Evolutionary conservation across 2,329 filamentous ascomycete species (phyloP), one percentile per base, ranked within the genome.

Genomic region (Microdochium trichocladiopsis): DNA sequence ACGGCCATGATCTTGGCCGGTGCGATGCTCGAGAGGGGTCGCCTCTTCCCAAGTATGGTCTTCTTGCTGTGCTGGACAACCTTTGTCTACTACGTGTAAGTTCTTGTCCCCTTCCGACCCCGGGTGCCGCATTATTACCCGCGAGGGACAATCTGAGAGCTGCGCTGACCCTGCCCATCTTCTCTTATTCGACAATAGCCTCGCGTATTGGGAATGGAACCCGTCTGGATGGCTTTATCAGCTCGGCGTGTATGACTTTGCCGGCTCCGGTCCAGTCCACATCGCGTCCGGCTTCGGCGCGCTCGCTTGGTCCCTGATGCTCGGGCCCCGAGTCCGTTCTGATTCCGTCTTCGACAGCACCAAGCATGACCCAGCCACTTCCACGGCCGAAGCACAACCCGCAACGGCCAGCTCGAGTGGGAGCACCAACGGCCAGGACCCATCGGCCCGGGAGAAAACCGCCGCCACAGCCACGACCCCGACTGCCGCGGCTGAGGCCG

Each of bases 121-220:
- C n/a, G n/a, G n/a, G n/a, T n/a, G n/a, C n/a, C n/a, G n/a, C n/a
- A n/a, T n/a, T n/a, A n/a, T n/a, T n/a, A n/a, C n/a, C n/a, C n/a
- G n/a, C n/a, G n/a, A n/a, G n/a, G n/a, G n/a, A n/a, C n/a, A n/a
- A n/a, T n/a, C n/a, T n/a, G n/a, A n/a, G n/a, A n/a, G n/a, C n/a
- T n/a, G n/a, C n/a, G n/a, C n/a, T n/a, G n/a, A n/a, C n/a, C n/a
- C n/a, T n/a, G n/a, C n/a, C n/a, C n/a, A n/a, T n/a, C n/a, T 25
- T 47, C 25, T 36, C 48, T 47, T 21, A 45, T 56, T 54, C 14
- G 28, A 14, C 28, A 8, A 31, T 14, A 62, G 77, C 0, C 77
- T 86, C 33, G 82, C 82, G 0, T 83, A 77, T 67, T 86, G 82
- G 82, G 83, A 81, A 3, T 87, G 83, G 83, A 86, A 86, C 59